Conservation (phyloP, 805 yeast species). For the Yarrowia porcina region DNA sequence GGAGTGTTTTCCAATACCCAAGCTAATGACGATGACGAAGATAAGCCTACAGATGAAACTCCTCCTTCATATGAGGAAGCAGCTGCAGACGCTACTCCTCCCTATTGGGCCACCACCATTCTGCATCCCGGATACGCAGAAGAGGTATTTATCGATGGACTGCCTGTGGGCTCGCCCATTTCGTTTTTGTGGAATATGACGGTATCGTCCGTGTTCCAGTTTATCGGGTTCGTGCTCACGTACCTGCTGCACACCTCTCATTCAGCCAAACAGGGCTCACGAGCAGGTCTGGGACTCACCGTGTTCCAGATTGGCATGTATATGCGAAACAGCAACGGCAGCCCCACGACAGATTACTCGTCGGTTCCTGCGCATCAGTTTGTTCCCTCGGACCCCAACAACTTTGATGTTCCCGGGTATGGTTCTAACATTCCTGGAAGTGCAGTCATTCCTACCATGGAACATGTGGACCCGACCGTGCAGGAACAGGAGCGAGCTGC, state of each 20-base stretch:
- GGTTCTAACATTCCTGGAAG: conserved; percentile 31
- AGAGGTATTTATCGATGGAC: conserved; percentile 89
- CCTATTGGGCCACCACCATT: conserved; percentile 91
- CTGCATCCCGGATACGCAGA: conserved; percentile 73
- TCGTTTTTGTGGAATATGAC: conserved; percentile 86
- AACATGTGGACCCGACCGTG: conserved; percentile 26
- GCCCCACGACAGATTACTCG: conserved; percentile 18
- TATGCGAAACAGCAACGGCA: conserved; percentile 38
- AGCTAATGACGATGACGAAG: conserved; percentile 73
- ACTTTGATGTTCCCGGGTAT: conserved; percentile 43
- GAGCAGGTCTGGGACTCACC: conserved; percentile 87
- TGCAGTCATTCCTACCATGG: conserved; percentile 26
- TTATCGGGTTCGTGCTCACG: conserved; percentile 86
- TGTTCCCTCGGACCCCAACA: conserved; percentile 58
- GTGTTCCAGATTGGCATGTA: conserved; percentile 67
- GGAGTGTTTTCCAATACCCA: conserved; percentile 81
- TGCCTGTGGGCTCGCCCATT: conserved; percentile 91
- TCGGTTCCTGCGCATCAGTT: conserved; percentile 39
- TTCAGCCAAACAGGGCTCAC: conserved; percentile 92
- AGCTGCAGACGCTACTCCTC: conserved; percentile 89
- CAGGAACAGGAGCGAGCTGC: conserved; percentile 15
- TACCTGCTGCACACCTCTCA: conserved; percentile 92
- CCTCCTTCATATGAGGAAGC: conserved; percentile 95
- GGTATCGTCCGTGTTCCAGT: conserved; percentile 88
- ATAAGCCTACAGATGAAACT: conserved; percentile 43